Evolutionary conservation across 352 stramenopile genomes (phyloP), one percentile per base, ranked within the genome.

Genomic region (Achlya hypogyna): DNA sequence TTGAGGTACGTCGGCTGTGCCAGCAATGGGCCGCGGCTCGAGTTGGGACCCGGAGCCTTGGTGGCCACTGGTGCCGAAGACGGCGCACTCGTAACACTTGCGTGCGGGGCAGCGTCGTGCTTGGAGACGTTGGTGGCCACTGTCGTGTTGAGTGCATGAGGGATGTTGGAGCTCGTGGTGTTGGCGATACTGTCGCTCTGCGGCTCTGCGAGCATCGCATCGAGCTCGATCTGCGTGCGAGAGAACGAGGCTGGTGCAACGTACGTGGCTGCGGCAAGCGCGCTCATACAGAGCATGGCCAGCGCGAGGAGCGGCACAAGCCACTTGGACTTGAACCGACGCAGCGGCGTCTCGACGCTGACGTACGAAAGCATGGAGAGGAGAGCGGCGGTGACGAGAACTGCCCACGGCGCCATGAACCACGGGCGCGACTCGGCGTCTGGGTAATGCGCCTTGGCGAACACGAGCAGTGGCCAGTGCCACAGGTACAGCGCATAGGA

Each of bases 401-500:
- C 52, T 4, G 27, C 43, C 6, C 8, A 5, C 5, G 62, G 62
- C 12, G 38, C 20, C 47, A 62, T 62, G 51, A 40, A 68, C 8
- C 62, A 49, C 25, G 62, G 62, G 5, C 62, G 47, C 14, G 25
- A 49, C 29, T 68, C 51, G 22, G n/a, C 62, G 32, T 68, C 63
- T 18, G 62, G 62, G 28, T 68, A 68, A 3, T 27, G 51, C 38
- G 16, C 31, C 51, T 62, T 68, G 28, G 62, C 47, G 49, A 62
- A 68, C 5, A 68, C 62, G 34, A 65, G 20, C 5, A 69, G 22
- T 23, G 62, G 47, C 62, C 47, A 65, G 29, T 69, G 51, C 62
- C 51, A 65, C 6, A 65, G 25, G 28, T 69, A 69, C 32, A 69
- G 49, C 23, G 28, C 62, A 22, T 69, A 69, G 32, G 49, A 65